Evolutionary conservation across 768 basidiomycete species (phyloP).

Genomic region (Hericium erinaceus): DNA sequence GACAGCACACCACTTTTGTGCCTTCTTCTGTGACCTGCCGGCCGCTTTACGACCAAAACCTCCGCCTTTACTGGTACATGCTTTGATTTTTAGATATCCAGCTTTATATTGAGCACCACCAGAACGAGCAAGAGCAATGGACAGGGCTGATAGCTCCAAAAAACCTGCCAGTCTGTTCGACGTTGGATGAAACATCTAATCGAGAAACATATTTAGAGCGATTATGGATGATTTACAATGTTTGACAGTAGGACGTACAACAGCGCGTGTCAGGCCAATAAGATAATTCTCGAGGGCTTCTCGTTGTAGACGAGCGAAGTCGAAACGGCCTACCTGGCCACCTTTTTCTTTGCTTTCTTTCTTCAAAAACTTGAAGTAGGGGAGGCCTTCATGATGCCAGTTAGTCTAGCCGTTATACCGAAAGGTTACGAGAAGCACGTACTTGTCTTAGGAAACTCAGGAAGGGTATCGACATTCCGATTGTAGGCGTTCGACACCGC

Average conservation of each 20-base stretch:
- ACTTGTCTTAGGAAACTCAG: constrained; percentile 88
- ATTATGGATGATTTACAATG: background rate
- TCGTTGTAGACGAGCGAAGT: constrained; percentile 77
- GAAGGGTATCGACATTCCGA: constrained; percentile 64
- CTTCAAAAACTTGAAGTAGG: constrained; percentile 82
- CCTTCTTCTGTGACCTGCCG: constrained; percentile 48
- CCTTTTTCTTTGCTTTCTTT: constrained; percentile 46
- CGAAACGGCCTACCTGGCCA: constrained; percentile 46
- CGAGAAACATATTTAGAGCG: background rate
- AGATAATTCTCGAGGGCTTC: constrained; percentile 83
- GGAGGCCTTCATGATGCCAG: constrained; percentile 45
- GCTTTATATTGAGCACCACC: constrained; percentile 91
- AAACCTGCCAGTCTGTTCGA: constrained; percentile 85
- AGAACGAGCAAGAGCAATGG: constrained; percentile 64
- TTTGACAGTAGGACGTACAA: constrained; percentile 41
- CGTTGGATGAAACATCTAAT: constrained; percentile 91
- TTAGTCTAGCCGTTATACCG: background rate
- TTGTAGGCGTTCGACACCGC: constrained; percentile 75
- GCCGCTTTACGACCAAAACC: constrained; percentile 61
- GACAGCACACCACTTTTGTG: constrained; percentile 83
- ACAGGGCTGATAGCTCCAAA: constrained; percentile 86
- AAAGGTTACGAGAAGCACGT: constrained; percentile 2
- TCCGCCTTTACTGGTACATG: constrained; percentile 38
- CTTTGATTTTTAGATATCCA: constrained; percentile 63
- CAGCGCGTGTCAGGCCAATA: constrained; percentile 77